These are phyloP conservation scores for Mycena sanguinolenta DNA, from an alignment of 768 basidiomycete species.

Conservation along the genomic window DNA sequence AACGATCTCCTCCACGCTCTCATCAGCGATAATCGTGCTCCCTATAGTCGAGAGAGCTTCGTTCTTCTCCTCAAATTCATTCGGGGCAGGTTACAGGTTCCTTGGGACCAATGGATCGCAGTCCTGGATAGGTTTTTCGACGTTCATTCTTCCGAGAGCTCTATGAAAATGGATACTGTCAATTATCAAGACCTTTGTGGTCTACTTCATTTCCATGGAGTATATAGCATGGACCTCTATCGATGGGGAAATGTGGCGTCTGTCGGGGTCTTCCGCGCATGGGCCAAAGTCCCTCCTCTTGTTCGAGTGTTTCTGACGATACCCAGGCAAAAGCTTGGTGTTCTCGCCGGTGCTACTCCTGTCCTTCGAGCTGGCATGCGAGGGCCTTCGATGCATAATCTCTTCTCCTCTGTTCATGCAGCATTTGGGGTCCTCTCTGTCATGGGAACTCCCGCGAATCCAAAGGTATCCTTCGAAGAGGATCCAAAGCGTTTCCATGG, in stretches of 20 bases:
- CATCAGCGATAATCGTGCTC: constrained; percentile 42
- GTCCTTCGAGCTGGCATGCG: constrained; percentile 28
- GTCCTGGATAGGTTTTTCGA: constrained; percentile 48
- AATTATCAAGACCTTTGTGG: constrained; percentile 56
- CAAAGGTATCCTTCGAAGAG: constrained; percentile 37
- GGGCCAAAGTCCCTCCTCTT: constrained; percentile 30
- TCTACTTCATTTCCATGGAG: constrained; percentile 50
- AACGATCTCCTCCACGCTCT: constrained; percentile 32
- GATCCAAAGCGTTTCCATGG: constrained; percentile 28
- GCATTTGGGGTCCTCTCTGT: constrained; percentile 31
- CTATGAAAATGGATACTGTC: constrained; percentile 45
- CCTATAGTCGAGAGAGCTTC: constrained; percentile 55
- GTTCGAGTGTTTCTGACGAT: constrained; percentile 35
- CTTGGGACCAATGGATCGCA: constrained; percentile 45
- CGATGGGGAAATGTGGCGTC: constrained; percentile 23
- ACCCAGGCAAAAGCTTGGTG: constrained; percentile 33
- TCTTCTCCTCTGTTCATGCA: constrained; percentile 35
- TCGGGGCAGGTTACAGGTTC: constrained; percentile 41
- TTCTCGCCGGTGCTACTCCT: constrained; percentile 13
- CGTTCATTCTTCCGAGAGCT: constrained; percentile 37
- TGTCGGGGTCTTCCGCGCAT: constrained; percentile 38
- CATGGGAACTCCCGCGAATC: constrained; percentile 30
- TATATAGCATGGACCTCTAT: constrained; percentile 43
- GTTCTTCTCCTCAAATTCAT: constrained; percentile 50
- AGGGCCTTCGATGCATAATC: constrained; percentile 29